A percentile compares a stretch with the other conserved stretches of the same genome.
phyloP scores from a whole-genome alignment of 83 land plant species.

The Diphasiastrum complanatum region DNA sequence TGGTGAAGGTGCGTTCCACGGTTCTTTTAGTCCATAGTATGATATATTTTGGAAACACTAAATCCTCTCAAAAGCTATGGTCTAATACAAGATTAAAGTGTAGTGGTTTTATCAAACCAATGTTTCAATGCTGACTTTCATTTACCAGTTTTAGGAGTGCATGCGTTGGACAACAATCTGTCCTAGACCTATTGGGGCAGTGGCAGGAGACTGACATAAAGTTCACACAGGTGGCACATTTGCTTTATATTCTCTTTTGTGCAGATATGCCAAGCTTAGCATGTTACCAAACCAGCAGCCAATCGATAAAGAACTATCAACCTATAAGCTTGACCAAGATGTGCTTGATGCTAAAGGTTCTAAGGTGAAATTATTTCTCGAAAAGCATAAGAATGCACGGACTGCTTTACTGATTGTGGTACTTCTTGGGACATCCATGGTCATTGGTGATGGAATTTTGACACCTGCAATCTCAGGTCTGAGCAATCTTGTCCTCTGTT shows the following conservation, averaged over 20 bases:
- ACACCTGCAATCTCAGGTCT: slow-evolving; percentile 69
- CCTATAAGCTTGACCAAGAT: slow-evolving; percentile 31
- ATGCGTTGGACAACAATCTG: too few relatives aligned
- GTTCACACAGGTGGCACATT: slow-evolving; percentile 46
- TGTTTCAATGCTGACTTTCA: too few relatives aligned
- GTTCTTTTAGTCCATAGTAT: not conserved
- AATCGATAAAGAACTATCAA: slow-evolving; percentile 49
- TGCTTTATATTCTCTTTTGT: slow-evolving; percentile 56
- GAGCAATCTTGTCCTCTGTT: too few relatives aligned
- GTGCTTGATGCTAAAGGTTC: slow-evolving; percentile 18
- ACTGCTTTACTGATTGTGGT: slow-evolving; percentile 41
- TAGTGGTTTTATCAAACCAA: too few relatives aligned
- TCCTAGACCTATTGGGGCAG: not conserved
- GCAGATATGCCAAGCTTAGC: slow-evolving; percentile 51
- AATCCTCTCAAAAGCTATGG: too few relatives aligned
- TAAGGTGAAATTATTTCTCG: slow-evolving; percentile 38
- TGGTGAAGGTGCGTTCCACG: not conserved
- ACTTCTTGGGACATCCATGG: slow-evolving; percentile 59
- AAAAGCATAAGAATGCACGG: slow-evolving; percentile 40
- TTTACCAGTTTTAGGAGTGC: too few relatives aligned
- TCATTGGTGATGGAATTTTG: slow-evolving; percentile 66
- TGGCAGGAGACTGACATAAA: not conserved
- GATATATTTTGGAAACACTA: not conserved
- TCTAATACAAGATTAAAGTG: too few relatives aligned
- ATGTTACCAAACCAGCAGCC: slow-evolving; percentile 46